A percentile compares a stretch with the other conserved stretches of the same genome.
Evolutionary conservation across 352 stramenopile species (phyloP).

Genomic region (Pythium myriotylum): DNA sequence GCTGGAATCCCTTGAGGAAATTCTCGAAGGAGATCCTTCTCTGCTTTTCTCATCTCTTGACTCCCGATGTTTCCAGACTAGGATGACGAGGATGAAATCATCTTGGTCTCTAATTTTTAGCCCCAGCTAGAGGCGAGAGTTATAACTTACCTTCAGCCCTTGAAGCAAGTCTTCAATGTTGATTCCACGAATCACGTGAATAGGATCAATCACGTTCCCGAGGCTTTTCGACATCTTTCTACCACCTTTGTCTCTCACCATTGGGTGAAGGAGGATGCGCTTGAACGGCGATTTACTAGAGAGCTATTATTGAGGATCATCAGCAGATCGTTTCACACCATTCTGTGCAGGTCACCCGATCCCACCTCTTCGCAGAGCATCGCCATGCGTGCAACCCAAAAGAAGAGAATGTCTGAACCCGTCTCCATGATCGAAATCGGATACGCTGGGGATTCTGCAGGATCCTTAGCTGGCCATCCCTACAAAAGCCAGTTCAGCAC

Average conservation of each 20-base stretch:
- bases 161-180: conserved; percentile 91
- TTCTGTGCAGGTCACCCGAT: too few relatives aligned
- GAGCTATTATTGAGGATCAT: conserved; percentile 39
- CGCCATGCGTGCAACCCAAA: conserved; percentile 99
- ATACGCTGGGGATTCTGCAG: conserved; percentile 45
- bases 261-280: conserved; percentile 98
- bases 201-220: conserved; percentile 99
- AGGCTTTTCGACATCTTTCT: conserved; percentile 99
- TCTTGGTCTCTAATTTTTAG: background rate
- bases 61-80: conserved; percentile 63
- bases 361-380: conserved; percentile 98
- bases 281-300: conserved; percentile 97
- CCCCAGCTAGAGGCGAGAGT: too few relatives aligned
- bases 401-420: conserved; percentile 99
- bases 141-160: conserved; percentile 86
- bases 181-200: conserved; percentile 98
- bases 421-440: conserved; percentile 83
- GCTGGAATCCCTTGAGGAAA: conserved; percentile 99
- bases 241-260: conserved; percentile 99
- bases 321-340: background rate
- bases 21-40: conserved; percentile 95
- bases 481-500: conserved; percentile 21
- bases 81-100: background rate
- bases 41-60: conserved; percentile 95
- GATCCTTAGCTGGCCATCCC: conserved; percentile 94